Base-by-base conservation (phyloP, 2,329 filamentous ascomycete genomes). In the Fusarium drepaniforme region DNA sequence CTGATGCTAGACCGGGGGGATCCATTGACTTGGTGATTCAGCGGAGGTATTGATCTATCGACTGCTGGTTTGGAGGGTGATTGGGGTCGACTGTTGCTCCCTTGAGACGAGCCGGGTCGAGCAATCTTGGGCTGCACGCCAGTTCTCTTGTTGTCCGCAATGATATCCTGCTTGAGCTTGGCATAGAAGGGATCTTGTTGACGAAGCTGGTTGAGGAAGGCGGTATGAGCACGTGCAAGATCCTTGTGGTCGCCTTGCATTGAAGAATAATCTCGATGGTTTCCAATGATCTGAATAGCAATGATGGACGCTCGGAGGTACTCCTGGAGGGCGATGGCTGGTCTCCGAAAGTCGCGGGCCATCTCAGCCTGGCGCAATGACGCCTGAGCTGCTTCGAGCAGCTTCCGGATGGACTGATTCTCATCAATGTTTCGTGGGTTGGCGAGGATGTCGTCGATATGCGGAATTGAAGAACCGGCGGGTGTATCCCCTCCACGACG, bases 251-350 rank as follows among this genome's bases (percentile, higher is more conserved):
- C 90, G 42, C 83, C 84, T 76, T 90, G 89, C 68, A 95, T 85
- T 62, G 89, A 87, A 33, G 90, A 89, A 81, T 91, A 97, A 72
- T 96, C 94, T 67, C 89, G 90, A 81, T 97, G 95, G 40, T 88
- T 88, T 3, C 94, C 93, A 30, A 98, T 92, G 49, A 92, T 86
- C 66, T 96, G 92, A 61, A 95, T 88, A 16, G 93, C 90, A 66
- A 98, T 93, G 67, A 95, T 92, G 70, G 90, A 95, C 13, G 96
- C 94, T 73, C 93, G 90, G 68, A 98, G 89, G 80, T 96, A 98
- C 71, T 97, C 94, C 74, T 93, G 90, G 66, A 97, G 93, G 4
- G 96, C 96, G 42, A 91, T 83, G 80, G 97, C 95, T 6, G 92
- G 90, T 40, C 91, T 87, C 30, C 90, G 86, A 83, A 93, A 93